These are phyloP conservation scores for Saccharum spontaneum DNA, from an alignment of 176 grass and related monocot species.

Conservation along the genomic window DNA sequence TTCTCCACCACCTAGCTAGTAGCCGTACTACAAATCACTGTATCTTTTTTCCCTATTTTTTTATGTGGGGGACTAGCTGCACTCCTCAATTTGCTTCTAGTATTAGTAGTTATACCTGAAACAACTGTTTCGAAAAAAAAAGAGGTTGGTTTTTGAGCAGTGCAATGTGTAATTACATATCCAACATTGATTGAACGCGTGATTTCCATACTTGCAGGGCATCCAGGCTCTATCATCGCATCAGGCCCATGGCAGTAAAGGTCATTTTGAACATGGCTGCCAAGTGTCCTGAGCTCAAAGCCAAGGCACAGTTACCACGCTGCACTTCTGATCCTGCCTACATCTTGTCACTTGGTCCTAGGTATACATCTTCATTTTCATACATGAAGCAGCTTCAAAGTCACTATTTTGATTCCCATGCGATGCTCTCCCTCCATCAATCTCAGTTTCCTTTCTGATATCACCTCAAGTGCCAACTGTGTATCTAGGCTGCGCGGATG, in stretches of 20 bases:
- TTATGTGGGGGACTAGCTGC: background rate
- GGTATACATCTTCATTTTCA: background rate
- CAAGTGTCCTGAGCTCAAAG: constrained; percentile 12
- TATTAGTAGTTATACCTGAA: background rate
- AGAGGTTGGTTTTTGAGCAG: background rate
- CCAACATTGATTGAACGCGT: background rate
- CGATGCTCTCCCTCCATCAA: too few relatives aligned
- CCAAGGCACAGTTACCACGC: background rate
- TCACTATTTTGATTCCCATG: too few relatives aligned
- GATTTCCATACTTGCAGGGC: background rate
- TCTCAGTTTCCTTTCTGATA: too few relatives aligned
- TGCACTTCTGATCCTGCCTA: background rate
- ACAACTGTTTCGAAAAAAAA: background rate
- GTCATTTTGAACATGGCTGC: background rate
- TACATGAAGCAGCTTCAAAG: too few relatives aligned
- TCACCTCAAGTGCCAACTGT: too few relatives aligned
- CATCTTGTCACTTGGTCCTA: background rate
- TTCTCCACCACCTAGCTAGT: background rate
- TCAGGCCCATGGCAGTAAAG: background rate
- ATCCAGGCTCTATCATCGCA: background rate
- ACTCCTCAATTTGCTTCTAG: background rate
- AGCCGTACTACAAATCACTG: background rate
- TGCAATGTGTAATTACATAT: too few relatives aligned
- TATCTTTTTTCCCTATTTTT: background rate
- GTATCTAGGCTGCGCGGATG: too few relatives aligned